Evolutionary conservation across 805 yeast genomes (phyloP).

Genomic region (Pichia exigua): DNA sequence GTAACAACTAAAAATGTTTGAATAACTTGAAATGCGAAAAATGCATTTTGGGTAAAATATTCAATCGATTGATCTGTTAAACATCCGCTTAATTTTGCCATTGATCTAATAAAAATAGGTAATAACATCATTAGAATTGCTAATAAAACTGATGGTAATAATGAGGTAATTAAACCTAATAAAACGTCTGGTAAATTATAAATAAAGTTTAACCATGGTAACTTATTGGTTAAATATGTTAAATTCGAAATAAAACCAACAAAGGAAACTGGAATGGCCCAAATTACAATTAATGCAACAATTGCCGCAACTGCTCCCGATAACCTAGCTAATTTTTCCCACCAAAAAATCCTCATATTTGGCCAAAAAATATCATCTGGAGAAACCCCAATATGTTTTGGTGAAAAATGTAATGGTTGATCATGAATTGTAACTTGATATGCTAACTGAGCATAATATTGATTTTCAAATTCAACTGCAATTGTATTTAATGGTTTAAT

Average conservation of each 20-base stretch:
- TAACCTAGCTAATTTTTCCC: conserved; percentile 58
- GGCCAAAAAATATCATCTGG: conserved; percentile 62
- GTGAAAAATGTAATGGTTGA: conserved; percentile 54
- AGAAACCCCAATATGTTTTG: conserved; percentile 54
- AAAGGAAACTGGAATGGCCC: conserved; percentile 77
- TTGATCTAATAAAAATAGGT: conserved; percentile 55
- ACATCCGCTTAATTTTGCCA: conserved; percentile 56
- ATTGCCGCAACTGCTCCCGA: conserved; percentile 47
- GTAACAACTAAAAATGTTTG: conserved; percentile 69
- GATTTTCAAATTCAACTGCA: conserved; percentile 71
- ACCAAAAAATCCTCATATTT: conserved; percentile 72
- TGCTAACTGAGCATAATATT: conserved; percentile 69
- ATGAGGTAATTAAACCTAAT: conserved; percentile 58
- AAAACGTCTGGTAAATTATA: conserved; percentile 45
- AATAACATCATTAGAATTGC: conserved; percentile 58
- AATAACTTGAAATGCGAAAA: conserved; percentile 61
- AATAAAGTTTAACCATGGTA: conserved; percentile 49
- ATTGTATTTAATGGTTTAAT: conserved; percentile 67
- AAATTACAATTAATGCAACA: conserved; percentile 47
- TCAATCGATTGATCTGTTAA: conserved; percentile 53
- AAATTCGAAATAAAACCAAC: conserved; percentile 70
- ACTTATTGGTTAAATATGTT: conserved; percentile 49
- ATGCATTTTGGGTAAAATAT: conserved; percentile 56
- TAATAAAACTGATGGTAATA: conserved; percentile 60
- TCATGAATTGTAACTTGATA: conserved; percentile 57